A percentile compares a stretch with the other conserved stretches of the same genome.
These are phyloP conservation scores for Ascochyta fabae DNA, from an alignment of 2,329 filamentous ascomycete genomes.

Conservation along the genomic window DNA sequence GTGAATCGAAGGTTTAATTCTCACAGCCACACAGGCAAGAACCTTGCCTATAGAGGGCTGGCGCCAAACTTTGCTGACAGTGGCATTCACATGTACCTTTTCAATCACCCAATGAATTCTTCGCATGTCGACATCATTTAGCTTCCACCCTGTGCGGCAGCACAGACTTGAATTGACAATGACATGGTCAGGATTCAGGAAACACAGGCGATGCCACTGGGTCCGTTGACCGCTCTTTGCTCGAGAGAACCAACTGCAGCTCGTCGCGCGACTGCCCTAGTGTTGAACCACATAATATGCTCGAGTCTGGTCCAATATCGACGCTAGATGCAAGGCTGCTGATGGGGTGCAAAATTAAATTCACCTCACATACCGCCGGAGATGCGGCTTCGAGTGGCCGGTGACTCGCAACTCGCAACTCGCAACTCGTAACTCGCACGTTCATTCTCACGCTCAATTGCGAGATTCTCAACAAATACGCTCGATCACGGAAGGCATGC, in stretches of 20 bases:
- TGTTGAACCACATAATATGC: conserved; percentile 8
- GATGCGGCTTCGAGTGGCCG: conserved; percentile 2
- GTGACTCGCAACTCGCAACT: not conserved
- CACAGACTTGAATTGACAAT: conserved; percentile 2
- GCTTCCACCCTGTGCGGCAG: conserved; percentile 9
- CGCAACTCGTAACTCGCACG: not conserved
- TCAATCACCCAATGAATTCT: conserved; percentile 11
- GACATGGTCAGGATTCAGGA: conserved; percentile 1
- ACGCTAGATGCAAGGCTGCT: not conserved
- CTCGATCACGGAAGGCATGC: conserved; percentile 20
- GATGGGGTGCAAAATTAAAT: conserved; percentile 14
- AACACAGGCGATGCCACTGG: not conserved
- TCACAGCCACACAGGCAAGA: conserved; percentile 8
- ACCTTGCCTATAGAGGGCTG: conserved; percentile 12
- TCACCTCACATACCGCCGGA: conserved; percentile 1
- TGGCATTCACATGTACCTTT: conserved; percentile 9
- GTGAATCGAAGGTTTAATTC: conserved; percentile 16
- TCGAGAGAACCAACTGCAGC: not conserved
- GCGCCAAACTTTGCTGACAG: conserved; percentile 8
- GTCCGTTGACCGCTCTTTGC: conserved; percentile 18
- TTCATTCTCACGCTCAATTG: not conserved
- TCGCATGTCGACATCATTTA: conserved; percentile 16
- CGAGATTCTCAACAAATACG: conserved; percentile 10
- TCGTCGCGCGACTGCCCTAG: conserved; percentile 6
- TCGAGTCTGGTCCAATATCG: conserved; percentile 3